A percentile compares a stretch with the other conserved stretches of the same genome.
These are phyloP conservation scores for Podosphaera xanthii DNA, from an alignment of 2,329 filamentous ascomycete species.

Conservation along the genomic window DNA sequence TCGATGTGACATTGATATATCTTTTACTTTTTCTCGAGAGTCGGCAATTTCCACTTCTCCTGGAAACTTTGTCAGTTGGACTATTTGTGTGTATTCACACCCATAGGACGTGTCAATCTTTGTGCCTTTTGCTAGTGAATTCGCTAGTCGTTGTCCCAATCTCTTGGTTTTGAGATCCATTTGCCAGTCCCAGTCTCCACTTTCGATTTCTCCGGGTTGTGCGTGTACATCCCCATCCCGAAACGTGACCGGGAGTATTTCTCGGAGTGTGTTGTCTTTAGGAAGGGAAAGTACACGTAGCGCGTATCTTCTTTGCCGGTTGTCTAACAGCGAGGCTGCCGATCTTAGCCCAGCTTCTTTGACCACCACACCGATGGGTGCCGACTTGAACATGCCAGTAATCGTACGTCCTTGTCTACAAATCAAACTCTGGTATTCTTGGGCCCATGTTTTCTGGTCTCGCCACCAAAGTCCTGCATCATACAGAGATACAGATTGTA, in stretches of 20 bases:
- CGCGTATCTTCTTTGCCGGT: too few relatives aligned
- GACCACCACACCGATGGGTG: background rate
- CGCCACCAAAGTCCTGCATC: background rate
- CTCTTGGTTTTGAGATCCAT: background rate
- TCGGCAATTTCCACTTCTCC: background rate
- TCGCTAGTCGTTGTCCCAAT: background rate
- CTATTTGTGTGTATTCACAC: background rate
- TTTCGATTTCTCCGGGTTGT: constrained; percentile 8
- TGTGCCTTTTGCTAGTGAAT: background rate
- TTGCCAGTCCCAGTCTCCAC: background rate
- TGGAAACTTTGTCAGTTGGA: background rate
- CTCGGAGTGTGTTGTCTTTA: too few relatives aligned
- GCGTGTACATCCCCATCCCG: background rate
- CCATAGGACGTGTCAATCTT: background rate
- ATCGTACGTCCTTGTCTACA: background rate
- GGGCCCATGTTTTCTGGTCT: background rate
- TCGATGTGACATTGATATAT: background rate
- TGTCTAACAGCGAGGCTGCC: background rate
- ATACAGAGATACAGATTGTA: background rate
- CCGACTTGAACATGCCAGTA: background rate
- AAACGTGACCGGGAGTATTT: background rate
- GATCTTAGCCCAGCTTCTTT: background rate
- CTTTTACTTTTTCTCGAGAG: background rate
- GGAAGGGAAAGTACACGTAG: too few relatives aligned
- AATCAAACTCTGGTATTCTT: background rate